Conservation (phyloP, 179 eudicot species). For the Actinidia polygama region DNA sequence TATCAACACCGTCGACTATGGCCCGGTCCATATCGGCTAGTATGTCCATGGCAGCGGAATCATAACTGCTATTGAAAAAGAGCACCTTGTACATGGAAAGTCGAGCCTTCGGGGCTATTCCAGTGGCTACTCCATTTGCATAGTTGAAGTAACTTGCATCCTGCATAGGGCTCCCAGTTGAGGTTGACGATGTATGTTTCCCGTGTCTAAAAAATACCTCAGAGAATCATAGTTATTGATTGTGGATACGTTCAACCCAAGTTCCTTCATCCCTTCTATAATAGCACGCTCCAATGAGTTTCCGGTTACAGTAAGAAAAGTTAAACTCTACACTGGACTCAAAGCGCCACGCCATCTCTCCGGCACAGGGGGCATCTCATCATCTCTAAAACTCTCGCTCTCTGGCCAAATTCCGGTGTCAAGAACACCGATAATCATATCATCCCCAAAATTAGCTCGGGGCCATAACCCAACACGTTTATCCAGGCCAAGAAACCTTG, state of each 20-base stretch:
- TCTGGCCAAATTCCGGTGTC: conserved; percentile 82
- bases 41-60: conserved; percentile 82
- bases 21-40: conserved; percentile 73
- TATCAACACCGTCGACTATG: conserved; percentile 66
- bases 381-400: conserved; percentile 67
- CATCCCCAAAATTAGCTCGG: conserved; percentile 34
- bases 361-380: conserved; percentile 69
- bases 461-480: conserved; percentile 29
- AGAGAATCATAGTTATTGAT: conserved; percentile 67
- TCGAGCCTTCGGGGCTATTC: conserved; percentile 74
- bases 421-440: conserved; percentile 61
- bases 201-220: conserved; percentile 88
- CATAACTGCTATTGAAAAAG: conserved; percentile 68
- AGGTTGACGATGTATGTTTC: conserved; percentile 78
- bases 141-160: conserved; percentile 66
- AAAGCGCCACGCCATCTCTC: conserved; percentile 62
- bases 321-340: conserved; percentile 59
- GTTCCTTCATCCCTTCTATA: conserved; percentile 7
- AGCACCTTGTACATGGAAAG: conserved; percentile 78
- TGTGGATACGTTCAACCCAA: conserved; percentile 18
- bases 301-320: conserved; percentile 53
- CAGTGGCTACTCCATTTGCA: conserved; percentile 77
- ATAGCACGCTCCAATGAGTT: conserved; percentile 70
- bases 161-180: conserved; percentile 64
- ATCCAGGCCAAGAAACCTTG: conserved; percentile 64